Conservation (phyloP, 2,329 filamentous ascomycete genomes). For the Penicillium aurantiogriseum region DNA sequence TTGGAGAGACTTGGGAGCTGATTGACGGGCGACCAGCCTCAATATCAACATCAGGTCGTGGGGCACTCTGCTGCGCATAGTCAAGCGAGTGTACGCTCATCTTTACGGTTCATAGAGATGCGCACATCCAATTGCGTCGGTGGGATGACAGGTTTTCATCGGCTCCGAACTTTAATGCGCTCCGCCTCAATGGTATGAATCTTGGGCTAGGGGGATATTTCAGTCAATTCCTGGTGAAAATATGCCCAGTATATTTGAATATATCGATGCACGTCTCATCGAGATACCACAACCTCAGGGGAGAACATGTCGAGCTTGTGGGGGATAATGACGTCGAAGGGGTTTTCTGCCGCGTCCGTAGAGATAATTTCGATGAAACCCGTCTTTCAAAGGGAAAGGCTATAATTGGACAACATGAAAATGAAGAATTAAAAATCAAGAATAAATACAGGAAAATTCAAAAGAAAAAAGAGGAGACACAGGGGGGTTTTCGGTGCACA, state of each 20-base stretch:
- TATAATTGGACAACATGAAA: neutral
- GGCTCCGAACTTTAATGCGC: neutral
- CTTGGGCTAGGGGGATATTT: neutral
- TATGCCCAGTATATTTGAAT: neutral
- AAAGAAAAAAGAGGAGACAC: neutral
- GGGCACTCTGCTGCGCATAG: conserved; percentile 27
- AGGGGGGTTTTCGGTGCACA: neutral
- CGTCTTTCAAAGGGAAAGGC: neutral
- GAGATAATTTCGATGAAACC: neutral
- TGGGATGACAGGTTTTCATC: conserved; percentile 2
- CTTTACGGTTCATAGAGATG: neutral
- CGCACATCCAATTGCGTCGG: conserved; percentile 2
- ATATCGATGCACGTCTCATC: neutral
- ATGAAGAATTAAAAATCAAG: neutral
- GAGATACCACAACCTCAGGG: neutral
- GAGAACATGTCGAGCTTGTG: conserved; percentile 2
- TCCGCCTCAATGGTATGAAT: neutral
- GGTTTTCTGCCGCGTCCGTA: neutral
- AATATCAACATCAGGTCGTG: conserved; percentile 31
- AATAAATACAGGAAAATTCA: neutral
- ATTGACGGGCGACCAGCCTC: conserved; percentile 36
- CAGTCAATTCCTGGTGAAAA: neutral
- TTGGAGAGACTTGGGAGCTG: conserved; percentile 19
- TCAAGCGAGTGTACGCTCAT: conserved; percentile 38
- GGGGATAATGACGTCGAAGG: conserved; percentile 5